Evolutionary conservation across 140 eudicot genomes (phyloP).

Genomic region (Cichorium intybus): DNA sequence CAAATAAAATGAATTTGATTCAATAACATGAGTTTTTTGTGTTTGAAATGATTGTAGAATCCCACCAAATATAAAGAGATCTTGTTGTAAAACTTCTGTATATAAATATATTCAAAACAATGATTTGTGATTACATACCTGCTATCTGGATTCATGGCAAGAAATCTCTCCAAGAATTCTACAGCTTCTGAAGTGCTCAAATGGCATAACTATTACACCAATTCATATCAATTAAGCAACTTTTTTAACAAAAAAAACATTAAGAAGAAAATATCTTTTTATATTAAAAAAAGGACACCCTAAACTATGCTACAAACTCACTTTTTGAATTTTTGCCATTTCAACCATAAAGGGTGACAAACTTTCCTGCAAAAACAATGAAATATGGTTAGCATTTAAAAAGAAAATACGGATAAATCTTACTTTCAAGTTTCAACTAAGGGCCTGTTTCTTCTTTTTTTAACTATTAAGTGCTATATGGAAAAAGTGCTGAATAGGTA

Average conservation of each 20-base stretch:
- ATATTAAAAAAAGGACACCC: neutral
- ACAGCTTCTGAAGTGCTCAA: constrained; percentile 76
- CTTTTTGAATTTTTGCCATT: constrained; percentile 71
- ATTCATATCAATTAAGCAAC: constrained; percentile 6
- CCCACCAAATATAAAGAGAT: neutral
- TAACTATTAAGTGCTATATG: too few relatives aligned
- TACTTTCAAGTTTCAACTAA: too few relatives aligned
- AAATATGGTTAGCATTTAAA: constrained; percentile 1
- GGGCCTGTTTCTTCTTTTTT: too few relatives aligned
- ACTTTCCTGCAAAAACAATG: constrained; percentile 55
- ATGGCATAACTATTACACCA: constrained; percentile 48
- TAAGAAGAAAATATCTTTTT: neutral
- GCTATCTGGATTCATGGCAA: constrained; percentile 83
- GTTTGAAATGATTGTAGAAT: neutral
- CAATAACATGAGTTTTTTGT: neutral
- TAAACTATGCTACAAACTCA: constrained; percentile 34
- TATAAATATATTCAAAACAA: neutral
- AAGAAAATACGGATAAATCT: neutral
- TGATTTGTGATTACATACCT: constrained; percentile 46
- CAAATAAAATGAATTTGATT: neutral
- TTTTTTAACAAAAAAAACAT: neutral
- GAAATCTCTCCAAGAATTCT: constrained; percentile 70
- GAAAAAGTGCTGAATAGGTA: too few relatives aligned
- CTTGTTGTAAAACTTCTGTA: neutral
- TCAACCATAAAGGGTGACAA: constrained; percentile 84